Evolutionary conservation across 192 early-diverging fungal genomes (phyloP), one percentile per base, ranked within the genome.

Genomic region (Umbelopsis sp.): DNA sequence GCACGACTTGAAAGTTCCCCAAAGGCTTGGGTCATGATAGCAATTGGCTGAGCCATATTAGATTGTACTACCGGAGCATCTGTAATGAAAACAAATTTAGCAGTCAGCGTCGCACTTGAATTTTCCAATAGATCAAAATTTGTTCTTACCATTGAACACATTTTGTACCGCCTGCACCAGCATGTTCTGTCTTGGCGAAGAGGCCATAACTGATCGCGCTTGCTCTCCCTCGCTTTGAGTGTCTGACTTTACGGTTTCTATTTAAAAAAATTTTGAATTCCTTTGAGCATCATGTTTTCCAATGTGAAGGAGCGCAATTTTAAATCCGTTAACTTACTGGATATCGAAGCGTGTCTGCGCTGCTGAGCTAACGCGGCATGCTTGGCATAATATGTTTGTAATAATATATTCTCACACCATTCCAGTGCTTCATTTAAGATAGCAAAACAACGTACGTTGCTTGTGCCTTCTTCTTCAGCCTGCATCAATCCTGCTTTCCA

Each of bases 371-470:
- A 69, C 12, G 81, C 73, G 3, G 78, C 83, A 64, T 81, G 81
- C 46, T 86, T 87, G 49, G 79, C 48, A 70, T 91, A 95, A 74
- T 92, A 96, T 47, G 85, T 90, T 70, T 86, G 82, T 55, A 98
- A 81, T 13, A 98, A 69, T 37, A 87, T 81, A 77, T 98, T 98
- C 77, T 98, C 97, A 71, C 94, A 97, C 86, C 91, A 96, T 78
- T 98, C 97, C 21, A 98, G 84, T 4, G 95, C 91, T 67, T 93
- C 90, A 74, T 96, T 91, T 13, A 95, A 71, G n/a, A 87, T 88
- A 9, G 89, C 88, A 80, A 95, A 97, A 45, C 82, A 85, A 51
- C 91, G 87, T 30, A 96, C 83, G 72, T 87, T 86, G 1, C 47
- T 67, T 27, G 64, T 45, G 7, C 35, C 55, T 49, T 73, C 49